Conservation (phyloP, 208 protist genomes). For the Trypanosoma scelopori region DNA sequence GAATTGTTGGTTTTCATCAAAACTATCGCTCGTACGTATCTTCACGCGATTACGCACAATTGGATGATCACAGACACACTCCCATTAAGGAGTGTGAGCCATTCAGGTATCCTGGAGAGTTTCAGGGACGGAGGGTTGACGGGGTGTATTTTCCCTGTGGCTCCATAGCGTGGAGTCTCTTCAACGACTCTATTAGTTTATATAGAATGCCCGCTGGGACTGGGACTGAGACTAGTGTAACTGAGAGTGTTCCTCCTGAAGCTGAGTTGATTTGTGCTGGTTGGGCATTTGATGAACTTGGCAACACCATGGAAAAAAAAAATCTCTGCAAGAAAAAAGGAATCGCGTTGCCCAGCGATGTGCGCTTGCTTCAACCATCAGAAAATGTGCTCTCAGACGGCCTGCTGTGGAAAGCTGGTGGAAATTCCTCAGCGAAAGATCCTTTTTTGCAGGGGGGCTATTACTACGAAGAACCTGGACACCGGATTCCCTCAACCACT, state of each 20-base stretch:
- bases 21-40: conserved; percentile 90
- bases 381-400: not conserved
- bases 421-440: conserved; percentile 8
- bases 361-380: conserved; percentile 51
- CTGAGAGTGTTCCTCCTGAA: not conserved
- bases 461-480: conserved; percentile 39
- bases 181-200: conserved; percentile 84
- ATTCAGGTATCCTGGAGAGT: conserved; percentile 31
- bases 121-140: not conserved
- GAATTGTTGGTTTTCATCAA: conserved; percentile 93
- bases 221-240: not conserved
- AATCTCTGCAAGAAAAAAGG: conserved; percentile 48
- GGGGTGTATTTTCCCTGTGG: conserved; percentile 86
- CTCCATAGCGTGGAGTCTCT: conserved; percentile 85
- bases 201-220: conserved; percentile 11
- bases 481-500: conserved; percentile 27
- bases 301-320: conserved; percentile 4
- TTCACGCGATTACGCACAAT: conserved; percentile 33
- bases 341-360: conserved; percentile 83
- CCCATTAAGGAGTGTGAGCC: conserved; percentile 24
- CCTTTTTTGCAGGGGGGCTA: conserved; percentile 25
- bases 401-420: not conserved
- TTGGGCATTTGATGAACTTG: conserved; percentile 19
- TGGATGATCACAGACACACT: conserved; percentile 14
- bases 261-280: conserved; percentile 23